A percentile compares a stretch with the other conserved stretches of the same genome.
These are phyloP conservation scores for Cystobasidium onofrii DNA, from an alignment of 768 basidiomycete species.

Conservation along the genomic window DNA sequence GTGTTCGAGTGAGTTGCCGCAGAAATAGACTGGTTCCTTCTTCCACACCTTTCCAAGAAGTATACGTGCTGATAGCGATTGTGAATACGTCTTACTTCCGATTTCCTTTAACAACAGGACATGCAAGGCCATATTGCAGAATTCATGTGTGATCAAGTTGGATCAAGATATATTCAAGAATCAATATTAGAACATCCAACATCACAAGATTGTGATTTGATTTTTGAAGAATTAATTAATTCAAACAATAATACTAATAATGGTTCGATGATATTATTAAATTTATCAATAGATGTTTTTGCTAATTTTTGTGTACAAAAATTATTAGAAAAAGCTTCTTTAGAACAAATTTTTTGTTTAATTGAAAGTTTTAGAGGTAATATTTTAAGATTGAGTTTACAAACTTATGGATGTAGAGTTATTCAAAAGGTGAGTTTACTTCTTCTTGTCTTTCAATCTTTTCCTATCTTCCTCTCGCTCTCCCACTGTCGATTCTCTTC, in stretches of 20 bases:
- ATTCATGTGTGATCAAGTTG: constrained; percentile 89
- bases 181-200: constrained; percentile 15
- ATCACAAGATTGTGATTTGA: constrained; percentile 41
- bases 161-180: constrained; percentile 89
- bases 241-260: no score
- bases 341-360: constrained; percentile 54
- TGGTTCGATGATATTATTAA: no score
- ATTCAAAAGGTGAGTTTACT: constrained; percentile 75
- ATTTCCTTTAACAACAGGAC: no score
- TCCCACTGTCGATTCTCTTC: no score
- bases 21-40: no score
- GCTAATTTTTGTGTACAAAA: constrained; percentile 94
- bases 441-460: no score
- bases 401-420: constrained; percentile 95
- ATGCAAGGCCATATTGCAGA: constrained; percentile 77
- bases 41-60: no score
- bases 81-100: no score
- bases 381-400: constrained; percentile 65
- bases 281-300: constrained; percentile 82
- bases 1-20: constrained; percentile 57
- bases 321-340: constrained; percentile 76
- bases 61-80: neutral
- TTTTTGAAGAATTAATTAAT: constrained; percentile 84
- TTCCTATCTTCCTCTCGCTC: no score
- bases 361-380: constrained; percentile 68